Conservation (phyloP, 371 early-diverging fungal species). For the Parasitella parasitica region DNA sequence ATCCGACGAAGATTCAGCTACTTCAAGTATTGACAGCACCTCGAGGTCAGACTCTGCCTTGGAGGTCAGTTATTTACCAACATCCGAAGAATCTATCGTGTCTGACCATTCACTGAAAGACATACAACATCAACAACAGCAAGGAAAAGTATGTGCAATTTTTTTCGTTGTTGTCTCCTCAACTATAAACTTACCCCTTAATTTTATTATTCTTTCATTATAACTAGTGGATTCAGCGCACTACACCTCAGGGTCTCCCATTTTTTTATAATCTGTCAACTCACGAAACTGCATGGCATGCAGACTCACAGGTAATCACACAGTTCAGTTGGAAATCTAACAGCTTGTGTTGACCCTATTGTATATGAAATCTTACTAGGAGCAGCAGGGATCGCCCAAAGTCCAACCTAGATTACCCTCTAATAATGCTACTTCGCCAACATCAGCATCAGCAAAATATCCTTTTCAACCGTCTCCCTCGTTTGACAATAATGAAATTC, state of each 20-base stretch:
- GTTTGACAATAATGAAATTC: slow-evolving; percentile 19
- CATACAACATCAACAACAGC: not conserved
- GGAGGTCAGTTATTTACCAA: not conserved
- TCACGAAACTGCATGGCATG: slow-evolving; percentile 68
- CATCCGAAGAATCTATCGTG: not conserved
- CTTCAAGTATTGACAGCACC: slow-evolving; percentile 14
- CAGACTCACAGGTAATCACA: slow-evolving; percentile 30
- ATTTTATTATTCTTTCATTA: not conserved
- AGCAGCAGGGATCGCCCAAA: slow-evolving; percentile 18
- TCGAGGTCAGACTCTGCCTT: slow-evolving; percentile 5
- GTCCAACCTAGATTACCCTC: slow-evolving; percentile 2
- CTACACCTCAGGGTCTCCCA: slow-evolving; percentile 55
- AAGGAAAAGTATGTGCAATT: not conserved
- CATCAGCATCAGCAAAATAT: not conserved
- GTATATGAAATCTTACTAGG: not conserved
- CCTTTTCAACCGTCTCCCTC: slow-evolving; percentile 20
- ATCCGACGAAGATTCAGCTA: slow-evolving; percentile 16
- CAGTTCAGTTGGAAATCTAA: slow-evolving; percentile 2
- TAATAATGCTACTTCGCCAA: not conserved
- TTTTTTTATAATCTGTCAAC: slow-evolving; percentile 76
- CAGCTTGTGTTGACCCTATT: not conserved
- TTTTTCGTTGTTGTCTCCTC: too few species aligned
- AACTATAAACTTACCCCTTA: not conserved
- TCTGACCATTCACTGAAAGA: not conserved
- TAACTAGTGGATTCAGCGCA: slow-evolving; percentile 55